Evolutionary conservation across 768 basidiomycete species (phyloP), one percentile per base, ranked within the genome.

Genomic region (Russula foetens): DNA sequence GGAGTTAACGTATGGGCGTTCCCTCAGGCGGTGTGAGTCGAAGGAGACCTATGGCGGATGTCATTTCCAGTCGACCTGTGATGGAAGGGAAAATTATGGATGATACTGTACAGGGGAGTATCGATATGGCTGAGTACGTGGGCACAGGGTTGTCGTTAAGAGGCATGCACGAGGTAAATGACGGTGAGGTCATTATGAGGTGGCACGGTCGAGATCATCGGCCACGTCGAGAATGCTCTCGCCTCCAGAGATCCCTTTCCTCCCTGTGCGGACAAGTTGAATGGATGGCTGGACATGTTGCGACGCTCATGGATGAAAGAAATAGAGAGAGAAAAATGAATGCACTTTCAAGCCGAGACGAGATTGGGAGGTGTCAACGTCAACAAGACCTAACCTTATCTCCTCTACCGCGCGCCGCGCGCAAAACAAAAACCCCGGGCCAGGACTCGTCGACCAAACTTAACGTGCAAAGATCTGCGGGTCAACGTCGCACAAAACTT

Each of bases 141-240:
- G n/a, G 61, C n/a, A 44, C 58, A 4, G 21, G 14, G 9, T 23
- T 29, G n/a, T 33, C n/a, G 38, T 41, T 66, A 51, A 66, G 21
- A 21, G 65, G 65, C 6, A 43, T 31, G 26, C 5, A 41, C 15
- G 62, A 56, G 9, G 47, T 28, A 47, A 60, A 60, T 17, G 65
- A 64, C 0, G 64, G 54, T 4, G 58, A n/a, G n/a, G n/a, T n/a
- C n/a, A n/a, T n/a, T n/a, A n/a, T n/a, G n/a, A 54, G 11, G 41
- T 31, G 19, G 26, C 54, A 33, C 47, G 50, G 47, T 66, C 62
- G 19, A 53, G 11, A 24, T 58, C 62, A 31, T 63, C 56, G 19
- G 19, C n/a, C n/a, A n/a, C n/a, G n/a, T n/a, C n/a, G 17, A 19
- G 39, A 19, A 17, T 15, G 15, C 17, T 41, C 19, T 12, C 11